Base-by-base conservation (phyloP, 2,329 filamentous ascomycete genomes). In the Exophiala oligosperma region DNA sequence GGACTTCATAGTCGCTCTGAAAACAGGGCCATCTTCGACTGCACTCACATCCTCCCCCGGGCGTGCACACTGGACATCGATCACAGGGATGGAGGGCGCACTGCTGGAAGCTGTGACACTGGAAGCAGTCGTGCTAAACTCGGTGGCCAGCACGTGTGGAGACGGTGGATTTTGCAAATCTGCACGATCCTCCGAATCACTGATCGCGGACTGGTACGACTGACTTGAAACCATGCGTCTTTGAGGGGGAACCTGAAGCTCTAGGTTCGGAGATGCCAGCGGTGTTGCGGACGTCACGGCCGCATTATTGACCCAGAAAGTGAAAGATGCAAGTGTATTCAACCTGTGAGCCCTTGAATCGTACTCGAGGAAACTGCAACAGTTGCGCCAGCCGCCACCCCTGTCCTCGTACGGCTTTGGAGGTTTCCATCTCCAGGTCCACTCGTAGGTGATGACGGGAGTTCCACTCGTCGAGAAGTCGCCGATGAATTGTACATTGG, bases 311-410 rank as follows among this genome's bases (percentile, higher is more conserved):
- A 97, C 92, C 88, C 91, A 99, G 72, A 96, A 97, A 4, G 91
- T 92, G 76, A 99, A 97, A 71, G 87, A 92, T 12, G 91, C 92
- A 54, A 99, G 82, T 3, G 92, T 93, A 67, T 95, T 86, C 60
- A 99, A 77, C 63, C 89, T 85, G 75, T 99, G 94, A 35, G 92
- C 91, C 66, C 93, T 86, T 70, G 94, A 89, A 74, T 99, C 92
- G 71, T 99, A 99, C 74, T 99, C 94, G 67, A 97, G 89, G 75
- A 99, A 97, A 72, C 91, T 97, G 80, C 94, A 97, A 67, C 88
- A 90, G 71, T 95, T 97, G 70, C 91, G 90, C 93, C 94, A 99
- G 46, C 94, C 94, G 57, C 92, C 91, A 29, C 90, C 90, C 68
- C 85, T 85, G 71, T 97, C 92, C 70, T 97, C 92, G 14, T 78